Conservation (phyloP, 306 rosid species). For the Macrotyloma uniflorum region DNA sequence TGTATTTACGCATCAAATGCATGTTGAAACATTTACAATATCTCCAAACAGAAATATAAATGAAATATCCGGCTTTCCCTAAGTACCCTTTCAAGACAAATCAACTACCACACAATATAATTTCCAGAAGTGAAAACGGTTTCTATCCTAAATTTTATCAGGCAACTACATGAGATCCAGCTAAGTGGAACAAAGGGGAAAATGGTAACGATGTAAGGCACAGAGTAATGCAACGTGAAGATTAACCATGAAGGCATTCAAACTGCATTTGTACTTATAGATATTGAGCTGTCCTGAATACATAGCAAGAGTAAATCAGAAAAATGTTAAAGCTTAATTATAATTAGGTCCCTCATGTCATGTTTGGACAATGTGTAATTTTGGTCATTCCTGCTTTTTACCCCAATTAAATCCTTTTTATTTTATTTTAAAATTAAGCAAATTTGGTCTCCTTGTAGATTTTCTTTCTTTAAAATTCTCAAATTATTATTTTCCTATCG, state of each 20-base stretch:
- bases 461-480: not conserved
- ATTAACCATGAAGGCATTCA: too few relatives aligned
- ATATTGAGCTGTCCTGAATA: too few relatives aligned
- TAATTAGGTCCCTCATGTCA: not conserved
- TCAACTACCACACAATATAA: not conserved
- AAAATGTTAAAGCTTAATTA: not conserved
- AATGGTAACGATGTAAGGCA: too few relatives aligned
- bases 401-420: not conserved
- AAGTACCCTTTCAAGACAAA: not conserved
- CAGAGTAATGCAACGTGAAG: too few relatives aligned
- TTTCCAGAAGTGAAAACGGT: not conserved
- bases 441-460: not conserved
- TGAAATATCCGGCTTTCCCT: not conserved
- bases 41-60: not conserved
- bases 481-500: not conserved
- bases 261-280: too few relatives aligned
- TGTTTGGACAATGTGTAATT: not conserved
- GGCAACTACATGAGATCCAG: constrained; percentile 5
- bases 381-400: not conserved
- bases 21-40: not conserved
- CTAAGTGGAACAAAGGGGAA: not conserved
- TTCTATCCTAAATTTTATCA: not conserved
- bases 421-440: not conserved
- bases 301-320: not conserved
- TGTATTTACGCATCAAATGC: constrained; percentile 13